phyloP scores from a whole-genome alignment of 441 rosid species.

The Populus trichocarpa region DNA sequence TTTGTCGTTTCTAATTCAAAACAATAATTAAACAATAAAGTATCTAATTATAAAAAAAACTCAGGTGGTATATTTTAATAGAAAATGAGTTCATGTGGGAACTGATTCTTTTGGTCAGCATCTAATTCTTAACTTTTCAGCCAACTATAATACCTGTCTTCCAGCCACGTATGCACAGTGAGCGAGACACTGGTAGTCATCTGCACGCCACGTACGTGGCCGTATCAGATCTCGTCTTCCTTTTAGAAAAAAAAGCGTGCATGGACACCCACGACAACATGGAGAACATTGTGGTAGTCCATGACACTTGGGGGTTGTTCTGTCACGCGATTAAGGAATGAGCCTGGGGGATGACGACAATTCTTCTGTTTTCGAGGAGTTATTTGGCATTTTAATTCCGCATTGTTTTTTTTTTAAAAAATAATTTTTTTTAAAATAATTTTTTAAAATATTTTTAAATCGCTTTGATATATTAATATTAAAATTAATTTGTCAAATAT shows the following conservation, averaged over 20 bases:
- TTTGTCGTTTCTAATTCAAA: neutral
- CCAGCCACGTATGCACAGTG: neutral
- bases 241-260: neutral
- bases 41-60: no score
- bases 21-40: neutral
- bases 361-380: no score
- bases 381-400: no score
- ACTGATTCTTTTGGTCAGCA: constrained; percentile 4
- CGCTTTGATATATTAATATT: no score
- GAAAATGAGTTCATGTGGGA: neutral
- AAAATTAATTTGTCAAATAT: no score
- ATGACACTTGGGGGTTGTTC: neutral
- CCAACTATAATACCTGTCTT: constrained; percentile 8
- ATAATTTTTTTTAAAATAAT: no score
- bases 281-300: neutral
- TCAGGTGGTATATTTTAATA: no score
- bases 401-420: no score
- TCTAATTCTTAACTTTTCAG: neutral
- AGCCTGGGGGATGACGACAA: no score
- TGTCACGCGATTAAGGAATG: neutral
- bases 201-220: neutral
- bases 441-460: no score
- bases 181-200: neutral
- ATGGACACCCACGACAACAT: neutral
- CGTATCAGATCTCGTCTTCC: neutral